A percentile compares a stretch with the other conserved stretches of the same genome.
Evolutionary conservation across 805 yeast genomes (phyloP).

Genomic region (Lipomyces sp.): DNA sequence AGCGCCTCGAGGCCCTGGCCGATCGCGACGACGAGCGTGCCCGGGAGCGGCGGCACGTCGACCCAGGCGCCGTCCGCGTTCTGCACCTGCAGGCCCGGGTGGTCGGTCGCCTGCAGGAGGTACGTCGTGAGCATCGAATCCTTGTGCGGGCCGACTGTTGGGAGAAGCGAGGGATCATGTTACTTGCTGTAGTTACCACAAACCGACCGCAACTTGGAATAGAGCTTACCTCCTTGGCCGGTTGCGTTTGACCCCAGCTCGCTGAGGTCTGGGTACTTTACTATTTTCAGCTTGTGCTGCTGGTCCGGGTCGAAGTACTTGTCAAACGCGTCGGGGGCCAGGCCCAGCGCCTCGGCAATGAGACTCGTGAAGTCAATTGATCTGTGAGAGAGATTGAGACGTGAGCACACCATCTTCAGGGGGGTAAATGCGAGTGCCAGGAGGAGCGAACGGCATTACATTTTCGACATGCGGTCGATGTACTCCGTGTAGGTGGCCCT

Average conservation of each 20-base stretch:
- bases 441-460: conserved; percentile 1
- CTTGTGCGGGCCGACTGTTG: conserved; percentile 65
- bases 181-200: conserved; percentile 7
- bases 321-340: conserved; percentile 46
- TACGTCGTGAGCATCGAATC: conserved; percentile 40
- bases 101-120: conserved; percentile 22
- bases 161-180: too few relatives aligned
- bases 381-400: background rate
- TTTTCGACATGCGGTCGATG: conserved; percentile 16
- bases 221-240: conserved; percentile 24
- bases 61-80: conserved; percentile 57
- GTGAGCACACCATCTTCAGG: too few relatives aligned
- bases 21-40: conserved; percentile 50
- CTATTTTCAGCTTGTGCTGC: conserved; percentile 52
- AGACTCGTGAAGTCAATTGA: conserved; percentile 33
- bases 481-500: conserved; percentile 13
- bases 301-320: conserved; percentile 47
- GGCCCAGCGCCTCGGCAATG: conserved; percentile 55
- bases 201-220: conserved; percentile 1
- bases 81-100: conserved; percentile 51
- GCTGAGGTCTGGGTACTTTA: conserved; percentile 52
- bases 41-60: conserved; percentile 48
- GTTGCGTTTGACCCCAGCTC: conserved; percentile 31
- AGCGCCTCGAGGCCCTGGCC: conserved; percentile 63
- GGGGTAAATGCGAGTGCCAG: too few relatives aligned